These are phyloP conservation scores for Verticillium nonalfalfae DNA, from an alignment of 2,329 filamentous ascomycete species.

Conservation along the genomic window DNA sequence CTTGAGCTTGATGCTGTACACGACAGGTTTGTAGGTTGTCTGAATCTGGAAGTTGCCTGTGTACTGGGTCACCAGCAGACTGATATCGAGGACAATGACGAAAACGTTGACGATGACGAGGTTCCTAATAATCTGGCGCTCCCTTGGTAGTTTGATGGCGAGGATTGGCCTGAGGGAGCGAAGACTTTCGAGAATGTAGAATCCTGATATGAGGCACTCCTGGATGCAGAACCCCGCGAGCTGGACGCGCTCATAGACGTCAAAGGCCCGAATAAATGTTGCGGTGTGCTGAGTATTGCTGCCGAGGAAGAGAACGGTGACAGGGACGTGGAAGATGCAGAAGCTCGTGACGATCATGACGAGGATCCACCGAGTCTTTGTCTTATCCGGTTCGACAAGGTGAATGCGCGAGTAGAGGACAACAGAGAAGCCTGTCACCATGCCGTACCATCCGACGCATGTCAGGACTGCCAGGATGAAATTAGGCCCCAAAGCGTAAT, in stretches of 20 bases:
- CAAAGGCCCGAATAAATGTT: constrained; percentile 21
- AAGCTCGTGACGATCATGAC: constrained; percentile 46
- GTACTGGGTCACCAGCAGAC: constrained; percentile 29
- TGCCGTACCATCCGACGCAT: constrained; percentile 43
- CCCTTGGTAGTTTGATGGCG: constrained; percentile 33
- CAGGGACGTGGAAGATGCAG: constrained; percentile 39
- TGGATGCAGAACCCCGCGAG: constrained; percentile 51
- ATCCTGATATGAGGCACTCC: constrained; percentile 44
- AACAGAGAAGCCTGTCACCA: constrained; percentile 43
- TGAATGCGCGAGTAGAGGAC: constrained; percentile 41
- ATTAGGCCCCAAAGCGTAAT: not conserved
- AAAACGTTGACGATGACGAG: constrained; percentile 31
- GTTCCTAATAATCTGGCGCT: constrained; percentile 25
- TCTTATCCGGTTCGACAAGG: constrained; percentile 35
- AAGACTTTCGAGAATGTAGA: constrained; percentile 47
- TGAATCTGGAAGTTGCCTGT: constrained; percentile 22
- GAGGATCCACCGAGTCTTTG: constrained; percentile 22
- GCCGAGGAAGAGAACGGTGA: constrained; percentile 41
- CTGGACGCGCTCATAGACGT: constrained; percentile 46
- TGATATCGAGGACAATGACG: constrained; percentile 32
- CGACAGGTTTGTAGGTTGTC: constrained; percentile 10
- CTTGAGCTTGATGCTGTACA: constrained; percentile 19
- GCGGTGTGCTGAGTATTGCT: constrained; percentile 19
- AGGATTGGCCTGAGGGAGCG: constrained; percentile 6
- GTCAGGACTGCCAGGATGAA: not conserved